phyloP scores from a whole-genome alignment of 495 filamentous ascomycete genomes.

The Daldinia grandis region DNA sequence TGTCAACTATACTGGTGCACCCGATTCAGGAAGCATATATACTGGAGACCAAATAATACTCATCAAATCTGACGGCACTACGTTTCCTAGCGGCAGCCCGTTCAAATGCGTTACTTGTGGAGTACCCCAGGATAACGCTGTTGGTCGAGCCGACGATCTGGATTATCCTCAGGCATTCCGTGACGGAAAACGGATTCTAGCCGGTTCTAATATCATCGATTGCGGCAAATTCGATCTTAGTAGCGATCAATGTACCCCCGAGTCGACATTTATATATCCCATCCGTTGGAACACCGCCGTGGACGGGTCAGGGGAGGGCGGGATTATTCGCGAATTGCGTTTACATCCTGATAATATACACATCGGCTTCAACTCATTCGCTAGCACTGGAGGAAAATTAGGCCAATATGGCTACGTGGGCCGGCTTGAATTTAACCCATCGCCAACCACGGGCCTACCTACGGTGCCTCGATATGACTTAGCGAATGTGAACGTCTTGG shows the following conservation, averaged over 20 bases:
- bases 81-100: neutral
- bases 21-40: neutral
- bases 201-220: conserved; percentile 35
- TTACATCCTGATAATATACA: neutral
- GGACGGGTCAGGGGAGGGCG: neutral
- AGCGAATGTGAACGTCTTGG: neutral
- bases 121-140: neutral
- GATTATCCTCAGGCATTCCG: conserved; percentile 44
- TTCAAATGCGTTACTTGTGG: neutral
- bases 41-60: neutral
- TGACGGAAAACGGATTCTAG: conserved; percentile 36
- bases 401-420: neutral
- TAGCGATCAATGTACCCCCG: neutral
- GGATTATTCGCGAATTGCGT: neutral
- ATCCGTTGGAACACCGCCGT: neutral
- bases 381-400: neutral
- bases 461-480: neutral
- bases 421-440: neutral
- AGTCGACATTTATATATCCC: neutral
- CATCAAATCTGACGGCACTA: neutral
- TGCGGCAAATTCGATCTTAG: conserved; percentile 30
- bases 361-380: neutral
- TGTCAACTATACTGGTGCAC: conserved; percentile 37
- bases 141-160: neutral
- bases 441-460: neutral